Evolutionary conservation across 1,139 yeast species (phyloP), one percentile per base, ranked within the genome.

Genomic region (Kodamaea derodonti): DNA sequence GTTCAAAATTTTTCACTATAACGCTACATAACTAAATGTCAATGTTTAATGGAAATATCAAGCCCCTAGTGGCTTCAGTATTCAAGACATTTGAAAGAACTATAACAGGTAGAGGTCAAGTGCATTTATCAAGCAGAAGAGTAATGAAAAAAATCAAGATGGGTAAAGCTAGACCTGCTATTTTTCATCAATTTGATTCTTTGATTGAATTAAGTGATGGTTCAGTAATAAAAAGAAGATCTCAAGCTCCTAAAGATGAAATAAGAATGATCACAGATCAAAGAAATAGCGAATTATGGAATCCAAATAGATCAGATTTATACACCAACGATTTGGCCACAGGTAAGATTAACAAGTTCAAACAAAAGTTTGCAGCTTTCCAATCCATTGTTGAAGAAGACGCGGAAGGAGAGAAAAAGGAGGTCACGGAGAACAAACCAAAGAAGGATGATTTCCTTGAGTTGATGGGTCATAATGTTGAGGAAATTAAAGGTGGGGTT

Each of bases 121-220:
- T 71, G 34, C 62, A 64, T 51, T 52, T 74, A 52, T 57, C 75
- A 29, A 69, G 67, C 40, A 60, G 71, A 49, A 68, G 82, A 59
- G 79, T 77, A 26, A 61, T 72, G 67, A 72, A 72, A 47, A 74
- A 72, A 47, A 75, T 77, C 47, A 57, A 65, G 45, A 65, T 77
- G 41, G 96, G 96, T 33, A 82, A 81, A 55, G 88, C 95, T 13
- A 77, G 97, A 61, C 97, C 97, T 2, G 88, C 96, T 28, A 84
- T 90, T 30, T 90, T 86, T 62, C 77, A 90, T 63, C 87, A 86
- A 55, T 92, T 92, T 55, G 90, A 90, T 44, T 84, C 94, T 27
- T 63, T 74, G 31, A 90, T 92, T 10, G 95, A 90, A 60, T 72
- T 90, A 38, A 83, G 95, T 48, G 97, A 92, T 56, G 98, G 98